Percentiles rank a stretch among this genome's conserved stretches.
phyloP scores from a whole-genome alignment of 345 rosid species.

The Gynandropsis gynandra region DNA sequence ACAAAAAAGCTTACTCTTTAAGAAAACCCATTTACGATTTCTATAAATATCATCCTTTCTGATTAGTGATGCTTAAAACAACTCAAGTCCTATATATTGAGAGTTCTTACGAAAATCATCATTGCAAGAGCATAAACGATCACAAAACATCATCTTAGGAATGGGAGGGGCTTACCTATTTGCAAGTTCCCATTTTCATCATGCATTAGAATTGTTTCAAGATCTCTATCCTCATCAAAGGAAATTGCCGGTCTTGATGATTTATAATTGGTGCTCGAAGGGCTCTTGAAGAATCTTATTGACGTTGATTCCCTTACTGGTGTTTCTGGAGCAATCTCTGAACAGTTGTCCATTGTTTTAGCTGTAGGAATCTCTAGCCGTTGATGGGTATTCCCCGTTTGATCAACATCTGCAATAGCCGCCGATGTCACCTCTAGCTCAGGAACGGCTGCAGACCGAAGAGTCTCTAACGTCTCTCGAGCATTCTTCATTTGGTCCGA shows the following conservation, averaged over 20 bases:
- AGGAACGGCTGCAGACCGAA: not conserved
- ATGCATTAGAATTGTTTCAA: conserved; percentile 32
- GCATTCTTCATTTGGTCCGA: conserved; percentile 13
- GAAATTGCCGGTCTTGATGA: conserved; percentile 18
- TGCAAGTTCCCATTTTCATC: conserved; percentile 26
- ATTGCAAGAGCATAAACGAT: not conserved
- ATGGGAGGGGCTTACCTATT: conserved; percentile 17
- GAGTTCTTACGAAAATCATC: too few relatives aligned
- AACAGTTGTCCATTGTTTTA: conserved; percentile 13
- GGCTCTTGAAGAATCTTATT: conserved; percentile 36
- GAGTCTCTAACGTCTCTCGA: not conserved
- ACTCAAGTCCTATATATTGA: too few relatives aligned
- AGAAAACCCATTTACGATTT: not conserved
- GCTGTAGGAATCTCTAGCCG: conserved; percentile 23
- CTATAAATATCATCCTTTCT: conserved; percentile 4
- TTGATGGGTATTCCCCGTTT: conserved; percentile 18
- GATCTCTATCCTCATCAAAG: conserved; percentile 28
- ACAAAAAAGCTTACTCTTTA: not conserved
- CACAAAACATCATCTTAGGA: not conserved
- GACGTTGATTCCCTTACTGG: conserved; percentile 38
- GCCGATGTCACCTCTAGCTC: conserved; percentile 8
- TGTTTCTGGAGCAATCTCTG: conserved; percentile 61
- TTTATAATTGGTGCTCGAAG: conserved; percentile 26
- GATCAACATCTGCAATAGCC: conserved; percentile 10
- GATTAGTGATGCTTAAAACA: not conserved